Conservation (phyloP, 441 rosid species). For the Biscutella laevigata region DNA sequence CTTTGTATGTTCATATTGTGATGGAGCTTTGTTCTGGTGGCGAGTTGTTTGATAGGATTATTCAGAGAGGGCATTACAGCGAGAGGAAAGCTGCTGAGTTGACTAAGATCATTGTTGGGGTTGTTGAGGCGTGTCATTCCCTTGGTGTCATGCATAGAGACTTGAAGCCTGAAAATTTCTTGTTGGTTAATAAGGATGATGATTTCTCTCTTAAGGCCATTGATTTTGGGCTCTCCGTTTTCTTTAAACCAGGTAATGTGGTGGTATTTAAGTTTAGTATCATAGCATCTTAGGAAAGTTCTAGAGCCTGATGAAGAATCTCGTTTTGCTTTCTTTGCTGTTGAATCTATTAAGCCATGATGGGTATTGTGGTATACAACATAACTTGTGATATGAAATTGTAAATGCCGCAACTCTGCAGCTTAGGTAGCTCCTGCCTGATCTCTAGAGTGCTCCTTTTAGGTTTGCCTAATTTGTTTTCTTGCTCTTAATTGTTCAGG, state of each 20-base stretch:
- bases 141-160: slow-evolving; percentile 97
- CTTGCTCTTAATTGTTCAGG: slow-evolving; percentile 33
- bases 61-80: slow-evolving; percentile 86
- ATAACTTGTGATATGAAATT: neutral
- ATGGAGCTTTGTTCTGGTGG: slow-evolving; percentile 97
- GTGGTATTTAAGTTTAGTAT: slow-evolving; percentile 6
- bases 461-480: slow-evolving; percentile 2
- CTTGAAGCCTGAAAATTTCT: slow-evolving; percentile 89
- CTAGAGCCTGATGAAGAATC: neutral
- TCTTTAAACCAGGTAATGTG: slow-evolving; percentile 91
- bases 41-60: slow-evolving; percentile 86
- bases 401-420: neutral
- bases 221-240: slow-evolving; percentile 93
- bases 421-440: neutral
- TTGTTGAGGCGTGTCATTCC: slow-evolving; percentile 89
- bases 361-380: neutral
- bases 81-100: slow-evolving; percentile 94
- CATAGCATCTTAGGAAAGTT: neutral
- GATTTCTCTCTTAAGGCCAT: slow-evolving; percentile 97
- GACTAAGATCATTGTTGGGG: slow-evolving; percentile 84
- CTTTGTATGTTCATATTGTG: slow-evolving; percentile 76
- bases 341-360: neutral
- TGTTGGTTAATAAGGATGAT: slow-evolving; percentile 90
- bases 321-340: neutral
- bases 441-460: neutral